phyloP scores from a whole-genome alignment of 75 land plant species.

The Picea glauca region DNA sequence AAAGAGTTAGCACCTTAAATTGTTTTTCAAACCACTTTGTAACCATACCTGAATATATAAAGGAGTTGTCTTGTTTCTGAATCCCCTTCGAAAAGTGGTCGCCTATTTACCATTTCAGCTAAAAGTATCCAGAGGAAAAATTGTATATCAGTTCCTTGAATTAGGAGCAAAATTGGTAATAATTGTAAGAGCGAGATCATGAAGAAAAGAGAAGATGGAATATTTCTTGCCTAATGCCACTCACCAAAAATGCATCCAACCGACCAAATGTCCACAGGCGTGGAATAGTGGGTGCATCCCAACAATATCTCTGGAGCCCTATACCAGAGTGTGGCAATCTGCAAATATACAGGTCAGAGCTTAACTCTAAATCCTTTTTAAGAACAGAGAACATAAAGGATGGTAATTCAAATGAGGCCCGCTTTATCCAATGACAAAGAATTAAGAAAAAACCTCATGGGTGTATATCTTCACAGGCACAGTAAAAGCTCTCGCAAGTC shows the following conservation, averaged over 20 bases:
- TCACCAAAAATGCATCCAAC: slow-evolving; percentile 90
- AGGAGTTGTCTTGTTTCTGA: too few relatives aligned
- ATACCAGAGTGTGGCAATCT: slow-evolving; percentile 86
- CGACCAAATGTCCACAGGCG: slow-evolving; percentile 85
- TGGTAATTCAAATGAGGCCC: background rate
- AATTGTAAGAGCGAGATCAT: too few relatives aligned
- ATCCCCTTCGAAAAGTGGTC: too few relatives aligned
- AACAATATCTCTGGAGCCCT: slow-evolving; percentile 81
- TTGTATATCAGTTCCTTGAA: too few relatives aligned
- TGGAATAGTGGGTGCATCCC: slow-evolving; percentile 76
- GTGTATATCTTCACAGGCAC: slow-evolving; percentile 91
- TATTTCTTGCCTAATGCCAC: slow-evolving; percentile 13
- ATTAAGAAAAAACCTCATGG: slow-evolving; percentile 50
- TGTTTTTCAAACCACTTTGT: too few relatives aligned
- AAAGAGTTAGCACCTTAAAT: too few relatives aligned
- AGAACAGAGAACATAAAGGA: background rate
- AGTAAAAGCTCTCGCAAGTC: slow-evolving; percentile 84
- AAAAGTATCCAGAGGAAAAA: too few relatives aligned
- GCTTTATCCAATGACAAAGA: background rate
- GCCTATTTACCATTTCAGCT: too few relatives aligned
- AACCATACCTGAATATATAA: too few relatives aligned
- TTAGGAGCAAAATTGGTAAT: too few relatives aligned
- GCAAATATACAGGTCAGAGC: slow-evolving; percentile 1
- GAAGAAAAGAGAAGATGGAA: background rate
- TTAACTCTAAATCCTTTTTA: background rate